phyloP scores from a whole-genome alignment of 2,329 filamentous ascomycete genomes.

The Colletotrichum abscissum region DNA sequence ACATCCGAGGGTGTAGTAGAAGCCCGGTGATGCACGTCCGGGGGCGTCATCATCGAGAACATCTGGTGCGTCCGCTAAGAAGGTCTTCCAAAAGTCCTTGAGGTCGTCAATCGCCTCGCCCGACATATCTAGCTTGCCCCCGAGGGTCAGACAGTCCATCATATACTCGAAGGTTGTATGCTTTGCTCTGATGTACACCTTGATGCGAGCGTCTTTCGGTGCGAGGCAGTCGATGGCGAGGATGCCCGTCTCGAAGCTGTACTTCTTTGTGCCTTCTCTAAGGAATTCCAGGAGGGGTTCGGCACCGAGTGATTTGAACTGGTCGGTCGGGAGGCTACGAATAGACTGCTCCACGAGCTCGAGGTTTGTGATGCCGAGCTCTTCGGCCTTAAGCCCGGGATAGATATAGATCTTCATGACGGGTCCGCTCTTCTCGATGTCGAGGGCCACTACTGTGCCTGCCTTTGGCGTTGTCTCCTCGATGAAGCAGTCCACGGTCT shows the following conservation, averaged over 20 bases:
- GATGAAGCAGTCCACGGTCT: slow-evolving; percentile 22
- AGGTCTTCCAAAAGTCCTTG: slow-evolving; percentile 24
- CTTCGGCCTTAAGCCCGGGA: slow-evolving; percentile 26
- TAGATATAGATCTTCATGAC: slow-evolving; percentile 35
- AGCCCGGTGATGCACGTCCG: slow-evolving; percentile 23
- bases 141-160: slow-evolving; percentile 33
- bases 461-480: slow-evolving; percentile 31
- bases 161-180: slow-evolving; percentile 29
- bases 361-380: slow-evolving; percentile 30
- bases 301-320: slow-evolving; percentile 12
- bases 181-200: slow-evolving; percentile 28
- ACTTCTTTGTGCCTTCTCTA: slow-evolving; percentile 20
- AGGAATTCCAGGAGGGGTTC: slow-evolving; percentile 25
- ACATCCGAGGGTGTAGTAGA: slow-evolving; percentile 32
- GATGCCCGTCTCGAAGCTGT: slow-evolving; percentile 31
- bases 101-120: slow-evolving; percentile 28
- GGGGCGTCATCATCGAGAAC: slow-evolving; percentile 23
- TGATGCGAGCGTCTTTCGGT: slow-evolving; percentile 23
- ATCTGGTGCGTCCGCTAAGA: slow-evolving; percentile 18
- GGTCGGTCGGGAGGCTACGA: slow-evolving; percentile 15
- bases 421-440: slow-evolving; percentile 31
- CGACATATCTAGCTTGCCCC: slow-evolving; percentile 29
- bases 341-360: slow-evolving; percentile 27
- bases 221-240: slow-evolving; percentile 30
- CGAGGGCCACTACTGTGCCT: slow-evolving; percentile 26